Percentiles rank a stretch among this genome's conserved stretches.
These are phyloP conservation scores for Tripterygium wilfordii DNA, from an alignment of 177 flowering plant species.

Conservation along the genomic window DNA sequence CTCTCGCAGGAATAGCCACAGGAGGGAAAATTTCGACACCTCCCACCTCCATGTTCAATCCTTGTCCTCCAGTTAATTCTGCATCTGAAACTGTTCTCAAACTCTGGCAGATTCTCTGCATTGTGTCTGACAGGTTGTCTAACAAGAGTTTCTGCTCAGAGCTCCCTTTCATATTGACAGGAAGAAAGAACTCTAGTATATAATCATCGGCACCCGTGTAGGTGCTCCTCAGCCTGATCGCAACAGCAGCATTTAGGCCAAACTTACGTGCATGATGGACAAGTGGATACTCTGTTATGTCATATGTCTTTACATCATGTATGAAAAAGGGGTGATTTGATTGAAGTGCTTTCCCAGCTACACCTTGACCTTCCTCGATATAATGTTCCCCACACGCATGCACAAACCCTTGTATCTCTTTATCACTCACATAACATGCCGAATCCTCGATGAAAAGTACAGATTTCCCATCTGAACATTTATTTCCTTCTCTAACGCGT, in stretches of 20 bases:
- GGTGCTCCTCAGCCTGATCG: constrained; percentile 78
- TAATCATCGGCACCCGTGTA: constrained; percentile 72
- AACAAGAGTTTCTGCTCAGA: constrained; percentile 71
- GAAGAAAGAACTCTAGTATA: constrained; percentile 84
- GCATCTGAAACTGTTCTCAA: constrained; percentile 78
- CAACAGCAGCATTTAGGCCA: constrained; percentile 79
- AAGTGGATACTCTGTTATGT: constrained; percentile 72
- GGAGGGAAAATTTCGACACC: constrained; percentile 14
- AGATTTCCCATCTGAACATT: constrained; percentile 23
- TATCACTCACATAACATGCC: constrained; percentile 77
- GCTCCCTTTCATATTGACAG: constrained; percentile 56
- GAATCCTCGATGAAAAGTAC: constrained; percentile 57
- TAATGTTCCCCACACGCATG: constrained; percentile 67
- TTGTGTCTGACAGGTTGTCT: constrained; percentile 73
- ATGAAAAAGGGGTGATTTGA: constrained; percentile 79
- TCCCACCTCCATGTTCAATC: constrained; percentile 17
- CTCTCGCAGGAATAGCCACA: constrained; percentile 15
- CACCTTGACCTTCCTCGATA: constrained; percentile 79
- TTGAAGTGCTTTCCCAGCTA: constrained; percentile 86
- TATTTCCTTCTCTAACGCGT: constrained; percentile 24
- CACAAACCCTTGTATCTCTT: constrained; percentile 66
- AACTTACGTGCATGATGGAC: constrained; percentile 93
- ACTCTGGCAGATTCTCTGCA: constrained; percentile 77
- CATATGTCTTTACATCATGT: constrained; percentile 63
- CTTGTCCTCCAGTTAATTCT: constrained; percentile 34